Evolutionary conservation across 495 filamentous ascomycete species (phyloP).

Genomic region (Friedmanniomyces simplex): DNA sequence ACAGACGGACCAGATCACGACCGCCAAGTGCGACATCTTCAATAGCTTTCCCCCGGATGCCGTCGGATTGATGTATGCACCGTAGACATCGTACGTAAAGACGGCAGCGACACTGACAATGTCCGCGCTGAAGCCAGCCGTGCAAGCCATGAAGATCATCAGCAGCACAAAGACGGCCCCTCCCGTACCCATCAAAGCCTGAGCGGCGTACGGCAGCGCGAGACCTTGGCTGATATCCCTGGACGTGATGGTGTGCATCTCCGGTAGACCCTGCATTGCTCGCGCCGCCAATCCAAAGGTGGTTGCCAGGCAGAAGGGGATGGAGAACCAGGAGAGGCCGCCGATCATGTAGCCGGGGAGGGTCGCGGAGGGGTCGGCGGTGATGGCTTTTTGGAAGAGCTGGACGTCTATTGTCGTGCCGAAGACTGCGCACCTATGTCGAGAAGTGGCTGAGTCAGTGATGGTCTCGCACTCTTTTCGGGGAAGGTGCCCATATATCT

Average conservation of each 20-base stretch:
- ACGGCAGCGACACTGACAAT: constrained; percentile 20
- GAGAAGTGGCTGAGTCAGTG: too few species aligned
- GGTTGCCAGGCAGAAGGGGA: constrained; percentile 24
- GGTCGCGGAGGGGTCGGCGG: neutral
- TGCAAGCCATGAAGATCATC: constrained; percentile 23
- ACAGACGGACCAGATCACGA: constrained; percentile 28
- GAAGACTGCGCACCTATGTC: constrained; percentile 1
- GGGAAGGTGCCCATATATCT: too few species aligned
- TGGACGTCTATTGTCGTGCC: constrained; percentile 5
- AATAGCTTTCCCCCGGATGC: constrained; percentile 20
- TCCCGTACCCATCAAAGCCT: constrained; percentile 17
- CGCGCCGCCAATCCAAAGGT: constrained; percentile 22
- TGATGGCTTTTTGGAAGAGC: constrained; percentile 8
- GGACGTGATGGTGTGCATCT: constrained; percentile 22
- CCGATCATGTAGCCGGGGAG: constrained; percentile 3
- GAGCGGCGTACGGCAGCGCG: constrained; percentile 15
- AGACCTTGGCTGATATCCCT: constrained; percentile 20
- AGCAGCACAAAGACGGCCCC: constrained; percentile 20
- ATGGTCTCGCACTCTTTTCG: too few species aligned
- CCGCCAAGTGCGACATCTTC: constrained; percentile 21
- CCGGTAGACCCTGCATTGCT: constrained; percentile 21
- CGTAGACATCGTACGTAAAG: constrained; percentile 24
- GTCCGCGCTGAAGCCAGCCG: constrained; percentile 18
- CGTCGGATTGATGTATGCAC: constrained; percentile 19
- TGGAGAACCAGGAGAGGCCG: constrained; percentile 18